A percentile compares a stretch with the other conserved stretches of the same genome.
phyloP scores from a whole-genome alignment of 2,329 filamentous ascomycete genomes.

The Xylariaceae sp. region DNA sequence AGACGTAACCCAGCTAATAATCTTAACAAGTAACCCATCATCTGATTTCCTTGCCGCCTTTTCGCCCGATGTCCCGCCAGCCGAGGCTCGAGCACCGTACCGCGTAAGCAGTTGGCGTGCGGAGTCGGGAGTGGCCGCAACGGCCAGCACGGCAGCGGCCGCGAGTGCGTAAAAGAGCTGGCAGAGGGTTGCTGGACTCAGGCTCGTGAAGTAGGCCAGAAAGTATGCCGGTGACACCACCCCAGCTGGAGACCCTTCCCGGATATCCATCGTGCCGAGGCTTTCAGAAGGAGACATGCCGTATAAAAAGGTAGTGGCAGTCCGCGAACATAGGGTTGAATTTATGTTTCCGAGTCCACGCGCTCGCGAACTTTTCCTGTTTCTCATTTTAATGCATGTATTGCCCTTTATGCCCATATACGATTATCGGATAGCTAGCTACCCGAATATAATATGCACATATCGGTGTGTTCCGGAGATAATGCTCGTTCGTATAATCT shows the following conservation, averaged over 20 bases:
- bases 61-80: conserved; percentile 4
- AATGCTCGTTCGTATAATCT: too few species aligned
- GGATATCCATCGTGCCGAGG: too few species aligned
- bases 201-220: conserved; percentile 7
- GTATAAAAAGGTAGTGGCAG: too few species aligned
- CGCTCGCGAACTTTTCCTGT: too few species aligned
- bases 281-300: too few species aligned
- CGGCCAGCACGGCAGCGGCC: conserved; percentile 43
- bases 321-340: too few species aligned
- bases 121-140: conserved; percentile 49
- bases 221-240: conserved; percentile 11
- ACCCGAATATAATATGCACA: too few species aligned
- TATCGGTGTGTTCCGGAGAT: too few species aligned
- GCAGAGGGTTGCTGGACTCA: conserved; percentile 40
- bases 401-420: too few species aligned
- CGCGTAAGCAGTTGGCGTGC: conserved; percentile 49
- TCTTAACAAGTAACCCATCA: conserved; percentile 28
- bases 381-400: too few species aligned
- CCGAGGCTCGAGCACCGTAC: conserved; percentile 52
- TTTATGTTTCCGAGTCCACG: too few species aligned
- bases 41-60: background rate
- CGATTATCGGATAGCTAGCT: too few species aligned
- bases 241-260: background rate
- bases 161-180: conserved; percentile 52
- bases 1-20: conserved; percentile 42